A percentile compares a stretch with the other conserved stretches of the same genome.
Evolutionary conservation across 1,284 basidiomycete genomes (phyloP).

Genomic region (Rhodotorula glutinis): DNA sequence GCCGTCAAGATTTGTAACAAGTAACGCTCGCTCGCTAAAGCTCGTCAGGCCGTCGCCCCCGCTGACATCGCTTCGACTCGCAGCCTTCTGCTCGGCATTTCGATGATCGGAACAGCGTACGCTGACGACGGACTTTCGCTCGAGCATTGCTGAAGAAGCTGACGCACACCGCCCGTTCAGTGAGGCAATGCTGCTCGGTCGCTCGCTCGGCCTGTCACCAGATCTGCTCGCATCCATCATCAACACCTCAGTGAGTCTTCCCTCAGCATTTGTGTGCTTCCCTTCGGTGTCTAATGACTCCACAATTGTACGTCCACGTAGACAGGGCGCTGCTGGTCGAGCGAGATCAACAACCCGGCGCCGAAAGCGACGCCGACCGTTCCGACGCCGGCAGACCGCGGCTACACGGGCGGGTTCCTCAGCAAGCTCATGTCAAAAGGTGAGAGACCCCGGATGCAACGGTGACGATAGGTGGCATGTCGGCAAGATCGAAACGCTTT

Average conservation of each 20-base stretch:
- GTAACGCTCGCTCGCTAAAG: conserved; percentile 11
- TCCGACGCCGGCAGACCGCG: conserved; percentile 65
- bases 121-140: not conserved
- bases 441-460: too few species aligned
- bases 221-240: conserved; percentile 72
- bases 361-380: conserved; percentile 60
- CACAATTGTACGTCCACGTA: not conserved
- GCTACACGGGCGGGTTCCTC: conserved; percentile 72
- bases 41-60: not conserved
- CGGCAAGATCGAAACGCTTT: too few species aligned
- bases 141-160: not conserved
- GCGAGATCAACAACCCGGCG: conserved; percentile 82
- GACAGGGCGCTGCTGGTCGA: conserved; percentile 66
- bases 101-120: conserved; percentile 43
- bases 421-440: conserved; percentile 80
- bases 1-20: conserved; percentile 88
- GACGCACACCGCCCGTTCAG: conserved; percentile 10
- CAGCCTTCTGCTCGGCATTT: conserved; percentile 44
- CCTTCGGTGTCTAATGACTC: not conserved
- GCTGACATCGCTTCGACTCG: not conserved
- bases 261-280: not conserved
- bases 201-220: conserved; percentile 69
- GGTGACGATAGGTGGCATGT: too few species aligned
- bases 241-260: conserved; percentile 69
- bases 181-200: conserved; percentile 81